Percentiles rank a stretch among this genome's conserved stretches.
Evolutionary conservation across 257 asterid species (phyloP).

Genomic region (Solanum neorickii): DNA sequence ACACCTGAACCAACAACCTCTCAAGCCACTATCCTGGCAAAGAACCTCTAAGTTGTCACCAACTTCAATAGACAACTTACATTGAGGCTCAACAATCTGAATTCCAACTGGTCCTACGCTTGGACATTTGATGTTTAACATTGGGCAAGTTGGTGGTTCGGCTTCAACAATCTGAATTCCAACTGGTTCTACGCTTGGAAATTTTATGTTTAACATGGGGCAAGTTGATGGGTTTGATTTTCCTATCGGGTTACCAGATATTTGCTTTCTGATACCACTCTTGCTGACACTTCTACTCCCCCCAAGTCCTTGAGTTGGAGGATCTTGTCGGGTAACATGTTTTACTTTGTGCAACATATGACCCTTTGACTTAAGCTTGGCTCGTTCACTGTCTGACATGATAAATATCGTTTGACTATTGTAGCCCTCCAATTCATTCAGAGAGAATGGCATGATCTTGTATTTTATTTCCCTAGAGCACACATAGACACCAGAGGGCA

Average conservation of each 20-base stretch:
- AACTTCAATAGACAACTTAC: neutral
- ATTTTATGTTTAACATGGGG: no score
- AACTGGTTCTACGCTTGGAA: no score
- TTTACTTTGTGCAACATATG: neutral
- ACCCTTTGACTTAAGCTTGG: neutral
- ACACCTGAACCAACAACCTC: constrained; percentile 64
- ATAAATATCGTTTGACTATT: constrained; percentile 25
- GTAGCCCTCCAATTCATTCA: constrained; percentile 33
- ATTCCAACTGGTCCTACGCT: neutral
- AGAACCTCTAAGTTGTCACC: constrained; percentile 35
- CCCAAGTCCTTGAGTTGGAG: neutral
- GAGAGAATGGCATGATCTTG: neutral
- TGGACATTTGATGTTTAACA: constrained; percentile 11
- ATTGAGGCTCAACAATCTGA: neutral
- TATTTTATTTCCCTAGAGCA: constrained; percentile 8
- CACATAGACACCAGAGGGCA: constrained; percentile 14
- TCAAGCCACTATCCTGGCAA: constrained; percentile 43
- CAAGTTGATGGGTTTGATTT: neutral
- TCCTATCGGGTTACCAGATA: neutral
- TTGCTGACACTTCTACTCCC: neutral
- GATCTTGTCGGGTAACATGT: neutral
- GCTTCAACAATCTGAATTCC: no score
- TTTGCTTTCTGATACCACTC: neutral
- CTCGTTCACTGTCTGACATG: neutral
- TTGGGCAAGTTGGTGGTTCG: neutral